Evolutionary conservation across 768 basidiomycete genomes (phyloP).

Genomic region (Lactifluus piperatus): DNA sequence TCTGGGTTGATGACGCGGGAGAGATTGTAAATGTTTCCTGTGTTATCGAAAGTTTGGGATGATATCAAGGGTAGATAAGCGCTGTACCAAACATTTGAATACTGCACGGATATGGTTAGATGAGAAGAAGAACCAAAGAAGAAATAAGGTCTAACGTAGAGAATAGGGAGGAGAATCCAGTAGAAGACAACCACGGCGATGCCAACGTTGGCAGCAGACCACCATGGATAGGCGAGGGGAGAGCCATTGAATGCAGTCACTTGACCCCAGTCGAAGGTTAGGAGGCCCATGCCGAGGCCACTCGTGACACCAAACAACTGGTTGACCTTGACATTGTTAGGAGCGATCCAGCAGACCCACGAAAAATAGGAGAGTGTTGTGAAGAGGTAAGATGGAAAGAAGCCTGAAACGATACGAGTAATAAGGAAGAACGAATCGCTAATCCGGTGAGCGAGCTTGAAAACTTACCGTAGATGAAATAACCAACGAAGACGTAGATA

Average conservation of each 20-base stretch:
- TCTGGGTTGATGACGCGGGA: conserved; percentile 44
- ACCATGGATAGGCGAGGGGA: conserved; percentile 46
- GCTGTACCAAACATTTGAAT: conserved; percentile 42
- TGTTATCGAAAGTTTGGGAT: conserved; percentile 54
- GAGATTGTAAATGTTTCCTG: conserved; percentile 59
- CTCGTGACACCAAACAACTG: neutral
- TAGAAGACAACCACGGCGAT: conserved; percentile 80
- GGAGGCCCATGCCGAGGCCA: conserved; percentile 47
- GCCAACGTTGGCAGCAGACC: conserved; percentile 85
- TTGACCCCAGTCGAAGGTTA: conserved; percentile 91
- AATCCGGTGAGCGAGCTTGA: neutral
- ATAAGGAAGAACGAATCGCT: neutral
- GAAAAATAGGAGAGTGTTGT: neutral
- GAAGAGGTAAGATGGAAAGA: neutral
- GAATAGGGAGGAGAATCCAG: neutral
- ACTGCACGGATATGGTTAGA: conserved; percentile 28
- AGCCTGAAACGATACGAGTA: neutral
- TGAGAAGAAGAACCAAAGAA: neutral
- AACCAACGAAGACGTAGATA: neutral
- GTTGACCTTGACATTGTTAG: neutral
- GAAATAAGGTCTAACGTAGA: conserved; percentile 34
- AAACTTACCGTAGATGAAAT: neutral
- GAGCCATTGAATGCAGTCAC: conserved; percentile 52
- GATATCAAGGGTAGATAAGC: neutral
- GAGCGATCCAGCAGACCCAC: neutral